Percentiles rank a stretch among this genome's conserved stretches.
phyloP scores from a whole-genome alignment of 2,329 filamentous ascomycete species.

The Myriosclerotinia scirpicola region DNA sequence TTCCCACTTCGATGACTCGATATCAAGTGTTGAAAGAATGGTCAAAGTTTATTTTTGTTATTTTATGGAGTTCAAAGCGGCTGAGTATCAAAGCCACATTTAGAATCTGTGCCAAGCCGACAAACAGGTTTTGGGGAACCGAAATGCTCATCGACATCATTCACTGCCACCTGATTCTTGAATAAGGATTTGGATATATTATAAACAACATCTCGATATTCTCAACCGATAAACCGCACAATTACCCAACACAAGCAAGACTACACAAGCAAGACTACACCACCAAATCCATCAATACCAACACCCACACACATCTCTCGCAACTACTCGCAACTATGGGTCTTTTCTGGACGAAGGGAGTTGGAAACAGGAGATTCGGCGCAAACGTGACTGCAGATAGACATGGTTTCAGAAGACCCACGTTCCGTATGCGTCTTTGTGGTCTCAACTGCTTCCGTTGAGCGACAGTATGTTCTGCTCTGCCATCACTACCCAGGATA shows the following conservation, averaged over 20 bases:
- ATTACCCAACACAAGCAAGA: conserved; percentile 1
- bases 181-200: conserved; percentile 7
- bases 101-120: conserved; percentile 6
- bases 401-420: conserved; percentile 12
- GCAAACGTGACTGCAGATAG: conserved; percentile 20
- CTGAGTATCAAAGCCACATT: conserved; percentile 7
- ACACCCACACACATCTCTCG: not conserved
- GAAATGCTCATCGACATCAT: conserved; percentile 9
- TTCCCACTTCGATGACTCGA: not conserved
- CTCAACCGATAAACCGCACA: not conserved
- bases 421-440: conserved; percentile 17
- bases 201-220: conserved; percentile 1
- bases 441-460: conserved; percentile 17
- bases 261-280: conserved; percentile 1
- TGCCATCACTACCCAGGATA: not conserved
- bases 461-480: not conserved
- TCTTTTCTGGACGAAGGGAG: conserved; percentile 16
- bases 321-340: conserved; percentile 8
- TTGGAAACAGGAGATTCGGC: conserved; percentile 16
- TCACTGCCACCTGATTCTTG: not conserved
- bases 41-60: not conserved
- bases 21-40: conserved; percentile 1
- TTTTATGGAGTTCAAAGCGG: conserved; percentile 8
- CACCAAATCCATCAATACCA: not conserved
- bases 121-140: conserved; percentile 20